Percentiles rank a stretch among this genome's conserved stretches.
Evolutionary conservation across 139 green algal genomes (phyloP).

Genomic region (Prasinococcaceae sp.): DNA sequence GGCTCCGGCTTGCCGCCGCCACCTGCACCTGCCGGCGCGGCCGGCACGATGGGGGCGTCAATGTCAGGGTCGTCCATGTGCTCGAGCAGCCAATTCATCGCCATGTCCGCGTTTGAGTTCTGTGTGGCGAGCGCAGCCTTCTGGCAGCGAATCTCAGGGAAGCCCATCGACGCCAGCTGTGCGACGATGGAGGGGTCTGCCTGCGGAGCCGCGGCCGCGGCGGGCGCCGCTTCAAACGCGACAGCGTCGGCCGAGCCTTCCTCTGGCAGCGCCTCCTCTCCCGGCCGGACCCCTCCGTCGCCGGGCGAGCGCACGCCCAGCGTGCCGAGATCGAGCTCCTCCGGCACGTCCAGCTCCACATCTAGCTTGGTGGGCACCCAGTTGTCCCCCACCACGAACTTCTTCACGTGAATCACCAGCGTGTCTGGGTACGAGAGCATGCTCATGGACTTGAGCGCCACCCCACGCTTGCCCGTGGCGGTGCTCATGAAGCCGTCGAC

Average conservation of each 20-base stretch:
- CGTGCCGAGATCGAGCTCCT: slow-evolving; percentile 57
- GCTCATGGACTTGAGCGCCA: slow-evolving; percentile 30
- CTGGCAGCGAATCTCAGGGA: slow-evolving; percentile 58
- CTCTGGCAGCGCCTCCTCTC: slow-evolving; percentile 63
- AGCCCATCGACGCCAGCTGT: slow-evolving; percentile 72
- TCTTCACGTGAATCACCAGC: slow-evolving; percentile 69
- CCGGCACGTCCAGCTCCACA: slow-evolving; percentile 66
- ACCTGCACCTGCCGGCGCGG: no score
- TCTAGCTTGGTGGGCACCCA: slow-evolving; percentile 87
- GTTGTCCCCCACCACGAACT: slow-evolving; percentile 54
- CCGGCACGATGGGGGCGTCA: no score
- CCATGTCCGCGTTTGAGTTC: slow-evolving; percentile 52
- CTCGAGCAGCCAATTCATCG: slow-evolving; percentile 78
- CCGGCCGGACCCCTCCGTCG: slow-evolving; percentile 28
- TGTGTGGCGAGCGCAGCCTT: slow-evolving; percentile 47
- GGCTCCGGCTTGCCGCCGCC: no score
- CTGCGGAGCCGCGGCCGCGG: slow-evolving; percentile 4
- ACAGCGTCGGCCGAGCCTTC: slow-evolving; percentile 15
- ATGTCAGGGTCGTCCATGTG: slow-evolving; percentile 87
- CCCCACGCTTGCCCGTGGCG: slow-evolving; percentile 13
- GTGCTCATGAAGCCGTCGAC: slow-evolving; percentile 71
- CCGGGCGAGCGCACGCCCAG: slow-evolving; percentile 33
- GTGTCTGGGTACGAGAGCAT: slow-evolving; percentile 76
- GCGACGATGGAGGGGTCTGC: slow-evolving; percentile 40
- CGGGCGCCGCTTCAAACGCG: slow-evolving; percentile 4